Percentiles rank a stretch among this genome's conserved stretches.
phyloP scores from a whole-genome alignment of 352 stramenopile species.

The Elongisporangium senticosum region DNA sequence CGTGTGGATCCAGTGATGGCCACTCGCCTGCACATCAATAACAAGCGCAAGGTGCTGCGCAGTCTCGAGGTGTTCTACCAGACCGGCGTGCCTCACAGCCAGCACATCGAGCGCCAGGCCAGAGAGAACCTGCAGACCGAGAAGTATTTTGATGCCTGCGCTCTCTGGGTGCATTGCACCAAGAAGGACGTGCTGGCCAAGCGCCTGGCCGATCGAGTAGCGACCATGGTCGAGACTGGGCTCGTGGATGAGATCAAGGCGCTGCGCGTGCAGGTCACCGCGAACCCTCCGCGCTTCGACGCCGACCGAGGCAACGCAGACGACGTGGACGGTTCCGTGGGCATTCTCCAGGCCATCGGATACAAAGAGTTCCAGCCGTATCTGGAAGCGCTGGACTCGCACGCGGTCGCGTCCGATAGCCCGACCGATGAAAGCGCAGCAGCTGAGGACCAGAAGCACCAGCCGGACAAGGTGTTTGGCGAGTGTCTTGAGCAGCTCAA shows the following conservation, averaged over 20 bases:
- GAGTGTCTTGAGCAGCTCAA: constrained; percentile 77
- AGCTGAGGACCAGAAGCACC: constrained; percentile 11
- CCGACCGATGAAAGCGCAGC: background rate
- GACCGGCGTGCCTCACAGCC: constrained; percentile 70
- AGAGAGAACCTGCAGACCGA: constrained; percentile 36
- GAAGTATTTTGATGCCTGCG: constrained; percentile 71
- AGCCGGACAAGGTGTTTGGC: constrained; percentile 38
- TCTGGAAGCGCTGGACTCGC: constrained; percentile 51
- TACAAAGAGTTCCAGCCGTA: constrained; percentile 90
- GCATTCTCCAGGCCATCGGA: constrained; percentile 85
- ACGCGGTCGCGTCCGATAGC: constrained; percentile 6
- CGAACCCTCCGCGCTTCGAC: constrained; percentile 35
- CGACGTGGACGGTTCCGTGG: constrained; percentile 42
- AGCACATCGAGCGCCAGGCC: constrained; percentile 56
- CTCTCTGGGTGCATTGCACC: constrained; percentile 78
- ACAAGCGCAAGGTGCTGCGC: constrained; percentile 82
- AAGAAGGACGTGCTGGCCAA: constrained; percentile 54
- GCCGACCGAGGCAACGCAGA: constrained; percentile 13
- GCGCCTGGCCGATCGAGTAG: constrained; percentile 62
- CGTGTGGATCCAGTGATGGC: constrained; percentile 83
- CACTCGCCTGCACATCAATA: constrained; percentile 73
- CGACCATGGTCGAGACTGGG: constrained; percentile 74
- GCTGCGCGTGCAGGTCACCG: constrained; percentile 39
- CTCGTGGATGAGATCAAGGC: constrained; percentile 75
- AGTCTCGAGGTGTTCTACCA: constrained; percentile 83